Conservation (phyloP, 306 rosid species). For the Senna siamea region DNA sequence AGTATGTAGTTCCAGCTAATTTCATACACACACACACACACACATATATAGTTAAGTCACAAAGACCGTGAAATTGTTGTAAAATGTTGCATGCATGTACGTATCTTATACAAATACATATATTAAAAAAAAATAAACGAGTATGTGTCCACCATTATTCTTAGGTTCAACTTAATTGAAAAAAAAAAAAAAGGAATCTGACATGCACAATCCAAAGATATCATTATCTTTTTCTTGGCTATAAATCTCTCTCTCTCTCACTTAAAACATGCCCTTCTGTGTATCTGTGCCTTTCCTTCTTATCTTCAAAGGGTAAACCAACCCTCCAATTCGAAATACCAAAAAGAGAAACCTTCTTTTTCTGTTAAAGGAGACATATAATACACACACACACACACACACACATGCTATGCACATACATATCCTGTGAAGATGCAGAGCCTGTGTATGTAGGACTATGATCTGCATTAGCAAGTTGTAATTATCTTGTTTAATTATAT, state of each 20-base stretch:
- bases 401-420: too few species aligned
- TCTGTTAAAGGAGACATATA: constrained; percentile 21
- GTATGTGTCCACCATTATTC: too few species aligned
- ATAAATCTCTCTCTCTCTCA: constrained; percentile 7
- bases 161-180: too few species aligned
- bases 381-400: background rate
- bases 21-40: too few species aligned
- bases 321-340: constrained; percentile 8
- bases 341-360: constrained; percentile 37
- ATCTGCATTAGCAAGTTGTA: background rate
- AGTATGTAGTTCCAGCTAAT: too few species aligned
- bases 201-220: constrained; percentile 55
- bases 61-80: too few species aligned
- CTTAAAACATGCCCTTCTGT: constrained; percentile 25
- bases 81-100: too few species aligned
- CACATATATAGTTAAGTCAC: too few species aligned
- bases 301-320: constrained; percentile 24
- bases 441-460: background rate
- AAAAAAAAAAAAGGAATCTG: constrained; percentile 31
- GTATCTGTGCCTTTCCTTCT: constrained; percentile 16
- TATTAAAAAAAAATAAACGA: too few species aligned
- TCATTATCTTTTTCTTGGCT: constrained; percentile 44
- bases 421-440: constrained; percentile 29
- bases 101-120: too few species aligned
- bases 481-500: too few species aligned